Evolutionary conservation across 2,329 filamentous ascomycete genomes (phyloP).

Genomic region (Exophiala lecanii-corni): DNA sequence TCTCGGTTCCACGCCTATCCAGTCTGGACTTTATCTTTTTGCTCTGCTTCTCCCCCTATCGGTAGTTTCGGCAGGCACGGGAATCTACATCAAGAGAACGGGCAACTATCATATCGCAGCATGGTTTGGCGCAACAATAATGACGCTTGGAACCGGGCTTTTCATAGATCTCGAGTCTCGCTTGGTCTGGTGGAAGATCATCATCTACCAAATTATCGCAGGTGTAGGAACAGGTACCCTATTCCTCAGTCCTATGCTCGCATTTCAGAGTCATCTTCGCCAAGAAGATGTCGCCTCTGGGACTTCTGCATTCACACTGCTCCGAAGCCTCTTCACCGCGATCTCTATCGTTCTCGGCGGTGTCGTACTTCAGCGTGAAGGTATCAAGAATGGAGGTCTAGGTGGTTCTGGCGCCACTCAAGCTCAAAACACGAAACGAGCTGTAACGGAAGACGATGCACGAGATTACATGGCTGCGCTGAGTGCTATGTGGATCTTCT

Average conservation of each 20-base stretch:
- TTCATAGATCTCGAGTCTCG: constrained; percentile 53
- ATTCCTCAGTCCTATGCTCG: constrained; percentile 52
- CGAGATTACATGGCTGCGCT: neutral
- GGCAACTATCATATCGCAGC: constrained; percentile 53
- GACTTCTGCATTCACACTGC: constrained; percentile 57
- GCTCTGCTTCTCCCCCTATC: constrained; percentile 65
- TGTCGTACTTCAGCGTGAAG: constrained; percentile 39
- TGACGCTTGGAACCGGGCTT: constrained; percentile 62
- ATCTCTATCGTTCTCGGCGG: constrained; percentile 56
- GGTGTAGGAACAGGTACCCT: constrained; percentile 51
- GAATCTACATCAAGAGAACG: constrained; percentile 67
- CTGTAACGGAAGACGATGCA: neutral
- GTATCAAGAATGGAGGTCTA: too few relatives aligned
- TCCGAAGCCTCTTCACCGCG: constrained; percentile 54
- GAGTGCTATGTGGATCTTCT: neutral
- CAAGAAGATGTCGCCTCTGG: constrained; percentile 51
- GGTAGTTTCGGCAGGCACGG: constrained; percentile 54
- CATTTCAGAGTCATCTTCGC: constrained; percentile 47
- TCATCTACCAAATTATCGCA: constrained; percentile 53
- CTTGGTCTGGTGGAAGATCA: constrained; percentile 46
- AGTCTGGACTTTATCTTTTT: constrained; percentile 68
- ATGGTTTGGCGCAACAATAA: constrained; percentile 52
- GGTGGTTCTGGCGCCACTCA: neutral
- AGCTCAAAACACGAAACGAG: neutral
- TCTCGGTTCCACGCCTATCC: constrained; percentile 60